A percentile compares a stretch with the other conserved stretches of the same genome.
Evolutionary conservation across 768 basidiomycete genomes (phyloP).

Genomic region (Tulasnella sp.): DNA sequence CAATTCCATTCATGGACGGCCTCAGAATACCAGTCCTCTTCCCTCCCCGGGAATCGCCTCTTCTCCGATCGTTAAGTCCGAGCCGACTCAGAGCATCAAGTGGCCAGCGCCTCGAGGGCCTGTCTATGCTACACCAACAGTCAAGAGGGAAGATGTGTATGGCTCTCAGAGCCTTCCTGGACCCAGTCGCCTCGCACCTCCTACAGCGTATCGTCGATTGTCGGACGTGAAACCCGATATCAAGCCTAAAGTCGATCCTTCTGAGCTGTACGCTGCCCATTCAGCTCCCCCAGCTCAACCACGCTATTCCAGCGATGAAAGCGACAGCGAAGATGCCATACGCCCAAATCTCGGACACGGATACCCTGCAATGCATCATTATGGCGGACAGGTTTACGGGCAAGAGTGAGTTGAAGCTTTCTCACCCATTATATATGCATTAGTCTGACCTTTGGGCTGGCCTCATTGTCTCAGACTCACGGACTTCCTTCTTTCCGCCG

Average conservation of each 20-base stretch:
- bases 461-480: neutral
- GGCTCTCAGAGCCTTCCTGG: neutral
- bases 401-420: neutral
- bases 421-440: neutral
- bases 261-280: neutral
- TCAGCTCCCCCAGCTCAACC: neutral
- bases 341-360: neutral
- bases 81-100: neutral
- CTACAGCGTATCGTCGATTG: neutral
- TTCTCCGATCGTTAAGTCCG: neutral
- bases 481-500: slow-evolving; percentile 4
- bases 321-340: neutral
- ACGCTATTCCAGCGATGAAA: neutral
- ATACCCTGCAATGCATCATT: neutral
- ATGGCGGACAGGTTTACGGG: neutral
- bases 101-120: neutral
- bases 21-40: too few relatives aligned
- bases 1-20: neutral
- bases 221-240: neutral
- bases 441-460: neutral
- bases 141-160: neutral
- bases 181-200: neutral
- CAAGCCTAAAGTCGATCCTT: neutral
- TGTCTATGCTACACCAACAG: neutral
- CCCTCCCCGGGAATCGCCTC: neutral